A percentile compares a stretch with the other conserved stretches of the same genome.
These are phyloP conservation scores for Poa pratensis DNA, from an alignment of 176 grass and related monocot species.

Conservation along the genomic window DNA sequence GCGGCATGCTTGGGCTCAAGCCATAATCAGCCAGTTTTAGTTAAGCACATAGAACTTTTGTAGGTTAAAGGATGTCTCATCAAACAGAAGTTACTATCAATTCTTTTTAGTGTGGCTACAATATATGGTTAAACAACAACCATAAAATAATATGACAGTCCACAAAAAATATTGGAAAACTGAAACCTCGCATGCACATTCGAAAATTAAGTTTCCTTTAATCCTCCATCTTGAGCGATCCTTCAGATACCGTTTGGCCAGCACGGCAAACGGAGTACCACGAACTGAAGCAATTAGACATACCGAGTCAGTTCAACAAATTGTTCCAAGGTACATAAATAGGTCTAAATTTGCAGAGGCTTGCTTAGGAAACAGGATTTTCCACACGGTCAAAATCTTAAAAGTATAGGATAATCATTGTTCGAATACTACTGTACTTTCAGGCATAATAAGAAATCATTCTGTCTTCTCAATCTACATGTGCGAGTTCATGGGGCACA, in stretches of 20 bases:
- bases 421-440: neutral
- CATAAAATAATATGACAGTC: neutral
- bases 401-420: neutral
- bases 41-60: neutral
- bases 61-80: neutral
- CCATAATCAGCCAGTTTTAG: neutral
- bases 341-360: neutral
- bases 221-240: neutral
- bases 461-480: neutral
- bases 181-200: neutral
- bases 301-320: neutral
- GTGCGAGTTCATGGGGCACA: neutral
- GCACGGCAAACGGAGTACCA: neutral
- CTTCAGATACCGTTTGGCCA: neutral
- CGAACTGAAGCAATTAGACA: neutral
- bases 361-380: too few relatives aligned
- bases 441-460: neutral
- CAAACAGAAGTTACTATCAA: neutral
- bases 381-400: neutral
- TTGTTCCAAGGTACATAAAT: neutral
- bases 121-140: neutral
- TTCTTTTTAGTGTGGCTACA: constrained; percentile 14
- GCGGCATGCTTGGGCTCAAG: too few relatives aligned
- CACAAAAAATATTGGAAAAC: constrained; percentile 12
- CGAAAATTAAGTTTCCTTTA: neutral